Conservation (phyloP, 208 protist genomes). For the Wallacemonas sp. region DNA sequence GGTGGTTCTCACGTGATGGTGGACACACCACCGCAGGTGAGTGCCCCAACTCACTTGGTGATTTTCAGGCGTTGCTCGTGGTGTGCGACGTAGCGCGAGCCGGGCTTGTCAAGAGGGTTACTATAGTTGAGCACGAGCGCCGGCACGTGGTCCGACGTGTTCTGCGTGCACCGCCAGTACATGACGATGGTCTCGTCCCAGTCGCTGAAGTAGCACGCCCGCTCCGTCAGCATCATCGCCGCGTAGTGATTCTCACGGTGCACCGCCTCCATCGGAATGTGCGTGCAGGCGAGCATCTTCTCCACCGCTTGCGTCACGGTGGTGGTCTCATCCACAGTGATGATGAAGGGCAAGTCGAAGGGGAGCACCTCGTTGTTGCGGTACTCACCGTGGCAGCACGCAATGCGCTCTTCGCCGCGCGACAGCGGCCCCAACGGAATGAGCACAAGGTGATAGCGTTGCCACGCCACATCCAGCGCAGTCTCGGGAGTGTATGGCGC, state of each 20-base stretch:
- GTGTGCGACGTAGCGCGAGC: constrained; percentile 66
- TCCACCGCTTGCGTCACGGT: constrained; percentile 47
- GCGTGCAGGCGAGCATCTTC: constrained; percentile 31
- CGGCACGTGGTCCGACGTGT: constrained; percentile 31
- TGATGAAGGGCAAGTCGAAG: constrained; percentile 67
- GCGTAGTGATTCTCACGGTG: constrained; percentile 19
- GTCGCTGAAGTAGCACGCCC: constrained; percentile 32
- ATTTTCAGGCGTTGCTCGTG: constrained; percentile 57
- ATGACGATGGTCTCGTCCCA: constrained; percentile 42
- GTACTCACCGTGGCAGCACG: constrained; percentile 66
- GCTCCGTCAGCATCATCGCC: constrained; percentile 58
- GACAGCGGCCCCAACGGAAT: constrained; percentile 41
- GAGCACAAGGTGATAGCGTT: constrained; percentile 34
- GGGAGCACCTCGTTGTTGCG: constrained; percentile 14
- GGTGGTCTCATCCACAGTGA: constrained; percentile 40
- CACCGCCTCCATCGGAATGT: constrained; percentile 34
- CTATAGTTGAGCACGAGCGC: constrained; percentile 66
- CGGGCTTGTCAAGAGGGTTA: constrained; percentile 56
- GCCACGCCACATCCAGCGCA: constrained; percentile 23
- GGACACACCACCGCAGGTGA: not conserved
- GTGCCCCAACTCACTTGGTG: constrained; percentile 19
- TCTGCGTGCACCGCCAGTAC: constrained; percentile 56
- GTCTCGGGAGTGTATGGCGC: constrained; percentile 8
- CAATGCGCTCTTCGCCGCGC: constrained; percentile 44
- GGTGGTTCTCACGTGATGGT: not conserved